phyloP scores from a whole-genome alignment of 768 basidiomycete genomes.

The Daedalea quercina region DNA sequence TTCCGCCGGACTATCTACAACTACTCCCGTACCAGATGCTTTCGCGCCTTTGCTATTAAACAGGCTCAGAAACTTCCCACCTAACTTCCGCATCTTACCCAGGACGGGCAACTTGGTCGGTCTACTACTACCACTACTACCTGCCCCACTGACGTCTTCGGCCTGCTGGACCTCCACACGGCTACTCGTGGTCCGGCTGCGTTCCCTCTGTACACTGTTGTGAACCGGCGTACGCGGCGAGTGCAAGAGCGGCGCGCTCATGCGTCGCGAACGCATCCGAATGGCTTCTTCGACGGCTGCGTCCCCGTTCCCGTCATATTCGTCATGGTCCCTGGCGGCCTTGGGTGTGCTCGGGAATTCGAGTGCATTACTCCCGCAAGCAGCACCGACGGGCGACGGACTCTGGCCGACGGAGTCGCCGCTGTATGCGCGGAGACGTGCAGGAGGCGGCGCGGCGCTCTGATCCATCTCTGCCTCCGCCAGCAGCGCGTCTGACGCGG shows the following conservation, averaged over 20 bases:
- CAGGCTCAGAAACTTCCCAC: conserved; percentile 7
- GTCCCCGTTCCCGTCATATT: neutral
- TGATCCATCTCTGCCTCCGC: neutral
- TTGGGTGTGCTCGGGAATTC: neutral
- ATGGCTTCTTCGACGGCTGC: neutral
- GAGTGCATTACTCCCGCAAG: neutral
- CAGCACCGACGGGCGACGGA: neutral
- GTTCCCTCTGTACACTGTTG: neutral
- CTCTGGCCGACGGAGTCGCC: neutral
- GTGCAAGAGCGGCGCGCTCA: neutral
- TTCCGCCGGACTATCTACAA: conserved; percentile 14
- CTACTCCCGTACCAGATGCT: conserved; percentile 12
- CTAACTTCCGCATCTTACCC: conserved; percentile 11
- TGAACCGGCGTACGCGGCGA: neutral
- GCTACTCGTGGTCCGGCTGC: conserved; percentile 4
- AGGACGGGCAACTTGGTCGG: conserved; percentile 6
- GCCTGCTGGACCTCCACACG: conserved; percentile 10
- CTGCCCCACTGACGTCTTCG: neutral
- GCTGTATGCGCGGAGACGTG: neutral
- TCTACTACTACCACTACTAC: neutral
- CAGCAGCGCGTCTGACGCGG: neutral
- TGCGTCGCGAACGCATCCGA: neutral
- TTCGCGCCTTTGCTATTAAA: conserved; percentile 3
- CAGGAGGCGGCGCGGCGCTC: neutral
- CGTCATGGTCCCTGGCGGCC: neutral